Evolutionary conservation across 176 grass and related monocot species (phyloP).

Genomic region (Tillandsia fasciculata): DNA sequence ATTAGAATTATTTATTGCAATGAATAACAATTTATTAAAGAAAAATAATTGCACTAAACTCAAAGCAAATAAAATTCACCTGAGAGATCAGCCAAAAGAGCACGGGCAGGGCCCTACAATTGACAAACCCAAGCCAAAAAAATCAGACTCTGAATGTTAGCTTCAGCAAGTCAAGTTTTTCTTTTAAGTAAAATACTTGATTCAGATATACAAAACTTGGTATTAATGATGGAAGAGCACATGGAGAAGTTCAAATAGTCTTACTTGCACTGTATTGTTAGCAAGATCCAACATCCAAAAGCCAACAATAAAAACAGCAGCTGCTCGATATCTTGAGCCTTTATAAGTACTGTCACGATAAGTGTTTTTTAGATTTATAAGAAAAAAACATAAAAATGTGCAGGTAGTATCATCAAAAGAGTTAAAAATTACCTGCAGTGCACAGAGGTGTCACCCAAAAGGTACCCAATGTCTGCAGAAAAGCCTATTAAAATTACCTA

Average conservation of each 20-base stretch:
- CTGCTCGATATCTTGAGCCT: constrained; percentile 76
- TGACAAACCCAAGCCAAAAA: neutral
- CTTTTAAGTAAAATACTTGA: too few relatives aligned
- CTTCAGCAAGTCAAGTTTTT: too few relatives aligned
- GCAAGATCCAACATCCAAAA: constrained; percentile 99
- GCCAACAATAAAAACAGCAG: constrained; percentile 72
- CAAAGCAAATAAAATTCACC: constrained; percentile 30
- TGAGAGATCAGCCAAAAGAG: constrained; percentile 92
- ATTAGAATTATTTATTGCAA: neutral
- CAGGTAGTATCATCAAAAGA: neutral
- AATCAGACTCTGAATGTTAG: neutral
- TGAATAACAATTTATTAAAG: neutral
- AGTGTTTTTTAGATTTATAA: constrained; percentile 12
- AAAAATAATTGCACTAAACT: neutral
- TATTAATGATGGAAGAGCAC: neutral
- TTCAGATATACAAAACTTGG: neutral
- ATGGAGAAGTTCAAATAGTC: constrained; percentile 17
- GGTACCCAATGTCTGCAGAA: constrained; percentile 96
- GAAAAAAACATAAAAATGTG: constrained; percentile 1
- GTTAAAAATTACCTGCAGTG: constrained; percentile 60
- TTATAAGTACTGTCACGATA: constrained; percentile 54
- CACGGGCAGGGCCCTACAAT: constrained; percentile 78
- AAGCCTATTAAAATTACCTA: constrained; percentile 98
- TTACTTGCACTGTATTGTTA: constrained; percentile 98
- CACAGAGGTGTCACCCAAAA: constrained; percentile 82